Evolutionary conservation across 768 basidiomycete species (phyloP).

Genomic region (Suillus subluteus): DNA sequence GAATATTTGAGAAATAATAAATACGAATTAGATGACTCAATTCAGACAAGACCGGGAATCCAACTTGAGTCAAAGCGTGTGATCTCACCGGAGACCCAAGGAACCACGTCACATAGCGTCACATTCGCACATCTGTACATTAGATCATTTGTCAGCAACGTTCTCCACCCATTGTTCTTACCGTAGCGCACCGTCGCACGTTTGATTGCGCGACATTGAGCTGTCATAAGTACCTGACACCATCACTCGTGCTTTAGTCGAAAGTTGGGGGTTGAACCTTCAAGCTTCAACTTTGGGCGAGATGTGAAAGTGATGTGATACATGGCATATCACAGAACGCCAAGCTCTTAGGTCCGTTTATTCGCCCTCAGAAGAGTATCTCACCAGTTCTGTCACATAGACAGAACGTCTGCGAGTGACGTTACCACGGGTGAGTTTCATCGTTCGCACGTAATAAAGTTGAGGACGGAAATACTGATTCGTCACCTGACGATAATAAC

Average conservation of each 20-base stretch:
- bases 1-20: slow-evolving; percentile 39
- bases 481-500: not conserved
- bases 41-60: slow-evolving; percentile 29
- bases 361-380: slow-evolving; percentile 1
- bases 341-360: slow-evolving; percentile 2
- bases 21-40: slow-evolving; percentile 36
- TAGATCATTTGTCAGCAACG: not conserved
- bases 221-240: not conserved
- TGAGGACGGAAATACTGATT: not conserved
- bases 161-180: not conserved
- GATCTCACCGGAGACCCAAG: slow-evolving; percentile 7
- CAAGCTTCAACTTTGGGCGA: too few relatives aligned
- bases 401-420: slow-evolving; percentile 5
- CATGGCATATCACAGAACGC: not conserved
- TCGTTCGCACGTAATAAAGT: slow-evolving; percentile 1
- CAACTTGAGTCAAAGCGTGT: slow-evolving; percentile 11
- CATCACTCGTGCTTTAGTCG: not conserved
- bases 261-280: not conserved
- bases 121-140: slow-evolving; percentile 6
- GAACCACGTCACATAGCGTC: slow-evolving; percentile 11
- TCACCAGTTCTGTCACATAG: not conserved
- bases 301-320: not conserved
- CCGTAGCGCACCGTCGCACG: slow-evolving; percentile 12
- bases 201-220: slow-evolving; percentile 19
- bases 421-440: not conserved